Evolutionary conservation across 2,329 filamentous ascomycete genomes (phyloP), one percentile per base, ranked within the genome.

Genomic region (Cladosporium colombiae): DNA sequence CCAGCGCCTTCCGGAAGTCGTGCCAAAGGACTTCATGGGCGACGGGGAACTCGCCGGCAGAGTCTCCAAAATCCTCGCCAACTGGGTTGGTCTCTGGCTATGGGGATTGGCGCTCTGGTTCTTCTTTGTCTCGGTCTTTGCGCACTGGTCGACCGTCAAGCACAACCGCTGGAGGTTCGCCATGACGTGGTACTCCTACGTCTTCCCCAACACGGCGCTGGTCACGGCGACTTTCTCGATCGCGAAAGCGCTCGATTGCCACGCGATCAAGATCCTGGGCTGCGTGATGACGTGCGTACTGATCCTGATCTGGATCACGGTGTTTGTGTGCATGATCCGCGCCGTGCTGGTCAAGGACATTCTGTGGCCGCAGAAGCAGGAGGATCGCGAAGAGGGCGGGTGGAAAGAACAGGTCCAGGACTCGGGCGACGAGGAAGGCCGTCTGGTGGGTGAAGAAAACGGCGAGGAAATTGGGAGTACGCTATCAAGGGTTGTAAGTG

Each of bases 41-140:
- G 76, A 78, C 16, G 85, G 85, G 5, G 75, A 79, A 37, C 75
- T 88, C 27, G 84, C 84, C 4, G 85, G 83, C 1, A 79, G 82
- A 62, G 80, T 89, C n/a, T 76, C 84, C 44, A 81, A 79, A 71
- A 82, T 88, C 33, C 77, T 83, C 58, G 82, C 82, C 3, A 84
- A 90, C 68, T 88, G 92, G 78, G 79, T 88, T 2, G 88, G 88
- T 0, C 79, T 95, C 13, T 96, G 91, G 91, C 83, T 95, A 3
- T 95, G 91, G 90, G 91, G 86, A 71, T 79, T 95, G n/a, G 89
- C 90, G 29, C 78, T 92, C 31, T 95, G 91, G 88, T 95, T 94
- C 80, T 94, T 94, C 77, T 81, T 94, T 65, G 88, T 95, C 13
- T 89, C 88, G 1, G 85, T 91, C n/a, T 89, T 90, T 2, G 91